A percentile compares a stretch with the other conserved stretches of the same genome.
Conservation (phyloP, 2,329 filamentous ascomycete species). For the Hymenoscyphus albidus region DNA sequence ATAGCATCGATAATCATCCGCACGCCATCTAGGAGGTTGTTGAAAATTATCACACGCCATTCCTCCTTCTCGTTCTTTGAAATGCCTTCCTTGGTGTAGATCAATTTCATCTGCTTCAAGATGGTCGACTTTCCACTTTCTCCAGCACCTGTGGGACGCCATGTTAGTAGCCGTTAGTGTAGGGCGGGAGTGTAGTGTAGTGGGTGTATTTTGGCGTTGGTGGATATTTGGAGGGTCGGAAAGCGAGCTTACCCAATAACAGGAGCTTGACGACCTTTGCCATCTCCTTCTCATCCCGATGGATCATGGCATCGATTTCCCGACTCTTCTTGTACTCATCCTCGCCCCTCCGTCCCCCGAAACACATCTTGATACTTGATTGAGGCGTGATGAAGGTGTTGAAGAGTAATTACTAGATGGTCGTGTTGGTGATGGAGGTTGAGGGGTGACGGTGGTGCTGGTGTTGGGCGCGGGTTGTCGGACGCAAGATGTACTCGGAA, state of each 20-base stretch:
- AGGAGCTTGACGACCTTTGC: slow-evolving; percentile 89
- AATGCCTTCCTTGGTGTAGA: slow-evolving; percentile 83
- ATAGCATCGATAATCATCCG: slow-evolving; percentile 88
- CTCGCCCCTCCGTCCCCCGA: slow-evolving; percentile 48
- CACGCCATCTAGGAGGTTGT: slow-evolving; percentile 89
- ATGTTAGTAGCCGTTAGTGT: slow-evolving; percentile 19
- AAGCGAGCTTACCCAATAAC: slow-evolving; percentile 67
- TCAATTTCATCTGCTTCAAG: slow-evolving; percentile 98
- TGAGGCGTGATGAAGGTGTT: slow-evolving; percentile 18
- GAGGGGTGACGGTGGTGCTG: neutral
- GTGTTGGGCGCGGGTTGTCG: neutral
- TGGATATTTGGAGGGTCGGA: neutral
- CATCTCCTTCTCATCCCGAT: slow-evolving; percentile 82
- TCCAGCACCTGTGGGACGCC: slow-evolving; percentile 67
- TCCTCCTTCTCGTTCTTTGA: slow-evolving; percentile 84
- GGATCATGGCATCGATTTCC: slow-evolving; percentile 83
- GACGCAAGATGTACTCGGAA: neutral
- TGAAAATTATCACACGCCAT: slow-evolving; percentile 93
- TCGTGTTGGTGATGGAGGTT: slow-evolving; percentile 8
- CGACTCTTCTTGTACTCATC: slow-evolving; percentile 53
- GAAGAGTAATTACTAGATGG: slow-evolving; percentile 1
- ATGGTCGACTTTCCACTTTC: slow-evolving; percentile 96
- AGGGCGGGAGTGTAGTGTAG: neutral
- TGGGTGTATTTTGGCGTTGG: neutral
- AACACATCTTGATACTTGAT: slow-evolving; percentile 53